Percentiles rank a stretch among this genome's conserved stretches.
Conservation (phyloP, 768 basidiomycete genomes). For the Trametes sanguinea region DNA sequence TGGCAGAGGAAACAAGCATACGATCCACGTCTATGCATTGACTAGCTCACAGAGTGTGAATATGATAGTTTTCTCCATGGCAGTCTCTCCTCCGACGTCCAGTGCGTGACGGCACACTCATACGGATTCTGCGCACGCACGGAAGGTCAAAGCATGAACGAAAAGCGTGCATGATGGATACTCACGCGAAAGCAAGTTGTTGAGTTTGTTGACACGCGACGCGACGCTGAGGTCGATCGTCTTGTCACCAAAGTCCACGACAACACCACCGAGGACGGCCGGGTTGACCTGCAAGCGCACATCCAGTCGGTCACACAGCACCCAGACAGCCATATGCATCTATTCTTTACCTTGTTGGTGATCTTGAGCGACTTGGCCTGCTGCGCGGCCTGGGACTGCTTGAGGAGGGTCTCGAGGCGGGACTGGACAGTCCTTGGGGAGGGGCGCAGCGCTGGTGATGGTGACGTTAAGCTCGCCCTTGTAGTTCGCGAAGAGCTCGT, state of each 20-base stretch:
- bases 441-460: conserved; percentile 84
- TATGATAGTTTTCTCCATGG: conserved; percentile 3
- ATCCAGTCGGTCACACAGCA: background rate
- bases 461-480: conserved; percentile 91
- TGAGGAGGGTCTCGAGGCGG: conserved; percentile 83
- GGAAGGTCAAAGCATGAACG: background rate
- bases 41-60: conserved; percentile 3
- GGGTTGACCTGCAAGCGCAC: conserved; percentile 73
- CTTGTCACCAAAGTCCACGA: conserved; percentile 98
- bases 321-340: background rate
- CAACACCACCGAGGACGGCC: conserved; percentile 84
- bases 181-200: conserved; percentile 83
- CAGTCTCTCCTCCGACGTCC: background rate
- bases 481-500: conserved; percentile 84
- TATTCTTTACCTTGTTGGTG: conserved; percentile 72
- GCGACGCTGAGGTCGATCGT: conserved; percentile 95
- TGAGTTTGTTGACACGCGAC: conserved; percentile 93
- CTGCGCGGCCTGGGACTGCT: conserved; percentile 82
- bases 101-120: background rate
- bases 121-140: conserved; percentile 16
- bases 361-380: conserved; percentile 88
- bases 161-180: background rate
- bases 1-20: background rate
- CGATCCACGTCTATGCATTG: conserved; percentile 20
- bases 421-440: conserved; percentile 75